These are phyloP conservation scores for Gonapodya sp. DNA, from an alignment of 192 early-diverging fungal species.

Conservation along the genomic window DNA sequence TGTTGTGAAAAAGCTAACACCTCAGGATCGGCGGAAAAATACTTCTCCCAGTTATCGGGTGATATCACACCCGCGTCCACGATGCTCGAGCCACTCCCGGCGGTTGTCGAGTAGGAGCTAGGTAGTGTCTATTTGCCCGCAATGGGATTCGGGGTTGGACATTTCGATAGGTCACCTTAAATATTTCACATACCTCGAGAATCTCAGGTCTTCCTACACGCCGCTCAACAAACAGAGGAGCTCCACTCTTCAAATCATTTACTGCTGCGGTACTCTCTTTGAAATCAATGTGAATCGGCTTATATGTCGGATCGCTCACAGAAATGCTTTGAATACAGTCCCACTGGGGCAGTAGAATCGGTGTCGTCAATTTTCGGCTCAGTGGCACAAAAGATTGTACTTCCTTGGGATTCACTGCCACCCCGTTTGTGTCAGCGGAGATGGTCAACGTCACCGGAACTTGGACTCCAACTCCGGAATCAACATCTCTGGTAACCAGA, in stretches of 20 bases:
- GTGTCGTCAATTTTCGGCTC: slow-evolving; percentile 40
- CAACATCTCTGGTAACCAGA: slow-evolving; percentile 58
- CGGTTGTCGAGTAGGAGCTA: too few relatives aligned
- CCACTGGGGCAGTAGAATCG: slow-evolving; percentile 48
- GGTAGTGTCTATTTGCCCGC: too few relatives aligned
- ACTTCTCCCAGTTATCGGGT: too few relatives aligned
- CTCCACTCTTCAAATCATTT: background rate
- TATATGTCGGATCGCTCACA: background rate
- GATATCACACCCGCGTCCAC: too few relatives aligned
- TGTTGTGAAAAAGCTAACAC: slow-evolving; percentile 16
- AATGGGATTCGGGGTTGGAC: too few relatives aligned
- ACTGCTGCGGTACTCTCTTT: background rate
- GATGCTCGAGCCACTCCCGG: too few relatives aligned
- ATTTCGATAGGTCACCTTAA: background rate
- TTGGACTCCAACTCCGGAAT: slow-evolving; percentile 34
- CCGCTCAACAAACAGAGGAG: background rate
- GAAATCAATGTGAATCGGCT: background rate
- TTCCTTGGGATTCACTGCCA: background rate
- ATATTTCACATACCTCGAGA: background rate
- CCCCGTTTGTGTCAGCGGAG: slow-evolving; percentile 17
- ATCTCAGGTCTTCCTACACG: background rate
- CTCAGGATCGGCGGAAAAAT: slow-evolving; percentile 18
- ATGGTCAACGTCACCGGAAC: slow-evolving; percentile 43
- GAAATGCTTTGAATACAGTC: slow-evolving; percentile 7
- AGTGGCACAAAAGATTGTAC: slow-evolving; percentile 11